These are phyloP conservation scores for Populus hybrid DNA, from an alignment of 441 rosid genomes.

Conservation along the genomic window DNA sequence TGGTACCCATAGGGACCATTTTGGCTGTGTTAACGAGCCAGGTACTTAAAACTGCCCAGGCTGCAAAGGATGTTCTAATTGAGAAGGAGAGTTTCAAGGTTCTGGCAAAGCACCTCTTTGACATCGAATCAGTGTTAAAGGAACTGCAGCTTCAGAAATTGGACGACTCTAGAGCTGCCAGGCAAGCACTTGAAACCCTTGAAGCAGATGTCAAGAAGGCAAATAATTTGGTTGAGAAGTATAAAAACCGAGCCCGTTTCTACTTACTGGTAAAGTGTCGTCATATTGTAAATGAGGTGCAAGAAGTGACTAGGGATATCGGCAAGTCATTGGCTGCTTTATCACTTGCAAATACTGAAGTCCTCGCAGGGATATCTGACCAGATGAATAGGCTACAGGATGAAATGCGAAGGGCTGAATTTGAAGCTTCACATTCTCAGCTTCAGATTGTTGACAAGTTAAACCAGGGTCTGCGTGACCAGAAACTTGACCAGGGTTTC, in stretches of 20 bases:
- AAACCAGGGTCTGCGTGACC: constrained; percentile 51
- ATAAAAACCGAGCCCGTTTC: constrained; percentile 52
- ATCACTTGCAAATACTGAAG: constrained; percentile 51
- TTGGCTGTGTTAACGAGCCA: constrained; percentile 56
- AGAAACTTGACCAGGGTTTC: constrained; percentile 58
- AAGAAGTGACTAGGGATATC: constrained; percentile 59
- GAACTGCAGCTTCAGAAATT: constrained; percentile 51
- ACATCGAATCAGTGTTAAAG: constrained; percentile 58
- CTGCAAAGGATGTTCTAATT: constrained; percentile 56
- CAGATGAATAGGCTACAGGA: constrained; percentile 55
- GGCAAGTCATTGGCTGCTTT: constrained; percentile 58
- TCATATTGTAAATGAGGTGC: constrained; percentile 53
- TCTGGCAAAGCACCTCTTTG: constrained; percentile 63
- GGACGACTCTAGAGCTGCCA: constrained; percentile 56
- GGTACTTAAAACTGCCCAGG: constrained; percentile 64
- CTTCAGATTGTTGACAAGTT: constrained; percentile 52
- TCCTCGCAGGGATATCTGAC: constrained; percentile 50
- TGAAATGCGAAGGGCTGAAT: constrained; percentile 68
- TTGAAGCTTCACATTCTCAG: constrained; percentile 52
- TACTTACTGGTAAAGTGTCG: constrained; percentile 56
- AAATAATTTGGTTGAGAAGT: constrained; percentile 52
- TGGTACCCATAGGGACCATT: constrained; percentile 62
- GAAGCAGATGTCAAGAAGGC: constrained; percentile 62
- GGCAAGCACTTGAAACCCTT: constrained; percentile 47
- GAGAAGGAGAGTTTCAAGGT: constrained; percentile 69